These are phyloP conservation scores for Pouteria glomerata DNA, from an alignment of 148 eudicot genomes.

Conservation along the genomic window DNA sequence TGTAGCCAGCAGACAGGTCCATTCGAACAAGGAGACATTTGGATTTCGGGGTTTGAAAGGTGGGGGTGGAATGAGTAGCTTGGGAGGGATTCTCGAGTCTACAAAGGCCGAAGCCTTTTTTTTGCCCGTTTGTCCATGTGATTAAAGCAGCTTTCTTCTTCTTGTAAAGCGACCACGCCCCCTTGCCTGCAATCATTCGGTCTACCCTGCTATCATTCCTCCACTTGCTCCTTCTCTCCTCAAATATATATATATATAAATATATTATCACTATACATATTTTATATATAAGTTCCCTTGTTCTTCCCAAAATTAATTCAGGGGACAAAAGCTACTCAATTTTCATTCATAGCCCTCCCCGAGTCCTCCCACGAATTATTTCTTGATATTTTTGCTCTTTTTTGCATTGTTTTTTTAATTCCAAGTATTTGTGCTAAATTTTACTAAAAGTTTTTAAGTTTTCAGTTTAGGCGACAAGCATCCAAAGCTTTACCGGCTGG, in stretches of 20 bases:
- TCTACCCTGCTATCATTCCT: constrained; percentile 60
- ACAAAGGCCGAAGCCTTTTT: too few species aligned
- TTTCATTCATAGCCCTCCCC: too few species aligned
- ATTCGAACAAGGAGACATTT: not conserved
- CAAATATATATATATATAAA: not conserved
- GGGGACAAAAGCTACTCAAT: too few species aligned
- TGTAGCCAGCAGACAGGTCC: not conserved
- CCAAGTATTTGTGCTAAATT: too few species aligned
- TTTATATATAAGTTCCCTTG: not conserved
- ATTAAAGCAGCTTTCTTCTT: constrained; percentile 42
- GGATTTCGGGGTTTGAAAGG: constrained; percentile 14
- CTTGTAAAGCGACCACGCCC: constrained; percentile 66
- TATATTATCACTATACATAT: not conserved
- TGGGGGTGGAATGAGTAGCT: not conserved
- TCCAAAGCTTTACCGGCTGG: too few species aligned
- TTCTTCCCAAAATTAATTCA: constrained; percentile 6
- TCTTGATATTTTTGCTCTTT: not conserved
- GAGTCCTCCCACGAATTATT: too few species aligned
- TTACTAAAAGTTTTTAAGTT: too few species aligned
- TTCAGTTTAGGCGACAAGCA: too few species aligned
- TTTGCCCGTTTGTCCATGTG: constrained; percentile 32
- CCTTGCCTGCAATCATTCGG: constrained; percentile 67
- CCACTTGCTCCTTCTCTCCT: not conserved
- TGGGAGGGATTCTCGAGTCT: not conserved
- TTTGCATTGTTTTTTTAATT: too few species aligned